Percentiles rank a stretch among this genome's conserved stretches.
Evolutionary conservation across 768 basidiomycete species (phyloP).

Genomic region (Leucosporidium scottii): DNA sequence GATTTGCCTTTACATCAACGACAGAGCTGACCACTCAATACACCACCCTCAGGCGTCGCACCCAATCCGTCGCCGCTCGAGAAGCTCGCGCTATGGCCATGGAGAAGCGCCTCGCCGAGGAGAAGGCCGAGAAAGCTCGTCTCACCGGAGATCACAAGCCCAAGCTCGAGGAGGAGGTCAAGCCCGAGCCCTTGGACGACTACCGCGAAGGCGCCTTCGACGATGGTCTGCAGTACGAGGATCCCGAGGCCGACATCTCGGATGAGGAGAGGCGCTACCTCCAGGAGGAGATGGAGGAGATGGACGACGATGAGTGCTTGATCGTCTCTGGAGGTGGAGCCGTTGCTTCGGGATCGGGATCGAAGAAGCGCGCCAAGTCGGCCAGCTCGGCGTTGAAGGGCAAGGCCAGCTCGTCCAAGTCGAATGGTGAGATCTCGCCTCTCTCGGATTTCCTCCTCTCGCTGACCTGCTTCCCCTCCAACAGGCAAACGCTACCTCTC

Average conservation of each 20-base stretch:
- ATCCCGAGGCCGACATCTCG: neutral
- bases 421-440: neutral
- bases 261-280: neutral
- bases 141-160: neutral
- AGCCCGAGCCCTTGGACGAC: neutral
- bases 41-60: neutral
- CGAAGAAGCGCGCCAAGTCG: neutral
- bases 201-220: neutral
- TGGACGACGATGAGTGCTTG: neutral
- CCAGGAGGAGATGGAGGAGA: neutral
- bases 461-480: no score
- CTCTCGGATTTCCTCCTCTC: no score
- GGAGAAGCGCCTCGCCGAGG: constrained; percentile 1
- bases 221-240: neutral
- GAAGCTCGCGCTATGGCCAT: constrained; percentile 15
- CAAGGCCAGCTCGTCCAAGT: neutral
- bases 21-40: neutral
- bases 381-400: neutral
- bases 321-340: neutral
- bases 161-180: neutral
- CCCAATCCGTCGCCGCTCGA: constrained; percentile 7
- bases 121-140: neutral
- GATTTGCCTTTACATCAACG: neutral
- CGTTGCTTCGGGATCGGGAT: neutral
- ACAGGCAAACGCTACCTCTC: no score